Base-by-base conservation (phyloP, 352 stramenopile genomes). In the Pythium coloratum region DNA sequence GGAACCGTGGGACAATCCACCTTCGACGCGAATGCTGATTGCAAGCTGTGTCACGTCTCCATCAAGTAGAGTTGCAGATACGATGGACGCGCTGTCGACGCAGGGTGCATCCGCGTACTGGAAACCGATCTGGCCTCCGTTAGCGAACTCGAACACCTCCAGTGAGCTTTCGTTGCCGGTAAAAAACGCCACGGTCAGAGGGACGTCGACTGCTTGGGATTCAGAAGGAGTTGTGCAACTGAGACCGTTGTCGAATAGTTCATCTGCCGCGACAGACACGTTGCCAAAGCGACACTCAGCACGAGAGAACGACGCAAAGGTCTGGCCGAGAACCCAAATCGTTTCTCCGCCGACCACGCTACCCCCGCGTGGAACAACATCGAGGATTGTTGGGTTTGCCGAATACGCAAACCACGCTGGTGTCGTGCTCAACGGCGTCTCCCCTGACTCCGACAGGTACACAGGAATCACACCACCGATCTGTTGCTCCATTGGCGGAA, bases 351-450 rank as follows among this genome's bases (percentile, higher is more conserved):
- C 69, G n/a, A 3, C 28, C 8, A 57, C 26, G 0, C 26, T 24
- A 32, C 69, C 64, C 8, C 30, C 33, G 3, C 7, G 13, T 40
- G 56, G 61, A 16, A 55, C 16, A 6, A 62, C 26, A 2, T 55
- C 28, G 3, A 13, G 14, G 1, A 69, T 59, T 2, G 33, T 57
- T 9, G 67, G 67, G 28, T 44, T 20, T 2, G 28, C 24, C 0
- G 50, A 6, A 33, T 69, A 73, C 10, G 66, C n/a, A 40, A 69
- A 73, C 67, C 61, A 73, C 10, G 32, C 44, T 9, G 38, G 36
- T 0, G 14, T 6, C 42, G 54, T 6, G 13, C 49, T 58, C 10
- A 70, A 9, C 16, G 56, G 36, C 16, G 30, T 40, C 13, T 54
- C 50, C 34, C 59, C 47, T 9, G 24, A n/a, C 13, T 53, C 40